Evolutionary conservation across 2,329 filamentous ascomycete species (phyloP).

Genomic region (Colletotrichum simmondsii): DNA sequence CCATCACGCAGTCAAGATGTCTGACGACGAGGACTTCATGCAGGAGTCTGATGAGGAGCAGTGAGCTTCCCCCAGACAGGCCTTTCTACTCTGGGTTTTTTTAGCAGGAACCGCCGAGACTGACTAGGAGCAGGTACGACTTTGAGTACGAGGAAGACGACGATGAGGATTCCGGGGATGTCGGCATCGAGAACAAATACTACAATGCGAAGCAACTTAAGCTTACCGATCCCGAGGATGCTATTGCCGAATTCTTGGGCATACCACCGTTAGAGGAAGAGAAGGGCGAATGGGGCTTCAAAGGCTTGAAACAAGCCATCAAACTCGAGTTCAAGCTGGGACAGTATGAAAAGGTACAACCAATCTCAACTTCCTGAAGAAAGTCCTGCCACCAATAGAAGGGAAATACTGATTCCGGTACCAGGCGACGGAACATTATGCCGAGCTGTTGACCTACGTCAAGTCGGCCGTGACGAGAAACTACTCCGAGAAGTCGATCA

Average conservation of each 20-base stretch:
- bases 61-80: constrained; percentile 39
- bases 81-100: not conserved
- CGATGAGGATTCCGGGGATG: constrained; percentile 86
- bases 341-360: constrained; percentile 80
- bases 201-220: constrained; percentile 99
- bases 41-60: constrained; percentile 60
- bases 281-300: constrained; percentile 99
- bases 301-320: constrained; percentile 96
- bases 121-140: constrained; percentile 72
- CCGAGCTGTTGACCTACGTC: constrained; percentile 95
- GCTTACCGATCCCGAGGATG: constrained; percentile 84
- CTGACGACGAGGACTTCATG: constrained; percentile 63
- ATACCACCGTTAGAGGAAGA: constrained; percentile 86
- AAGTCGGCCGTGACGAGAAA: constrained; percentile 97
- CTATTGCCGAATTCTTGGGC: constrained; percentile 91
- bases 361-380: not conserved
- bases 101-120: not conserved
- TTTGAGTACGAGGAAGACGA: constrained; percentile 97
- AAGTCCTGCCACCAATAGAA: not conserved
- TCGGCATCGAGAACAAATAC: constrained; percentile 99
- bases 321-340: constrained; percentile 95
- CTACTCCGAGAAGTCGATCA: constrained; percentile 99
- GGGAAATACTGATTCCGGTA: constrained; percentile 9
- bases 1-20: constrained; percentile 50
- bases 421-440: constrained; percentile 91